Base-by-base conservation (phyloP, 352 stramenopile genomes). In the Globisporangium cylindrosporum region DNA sequence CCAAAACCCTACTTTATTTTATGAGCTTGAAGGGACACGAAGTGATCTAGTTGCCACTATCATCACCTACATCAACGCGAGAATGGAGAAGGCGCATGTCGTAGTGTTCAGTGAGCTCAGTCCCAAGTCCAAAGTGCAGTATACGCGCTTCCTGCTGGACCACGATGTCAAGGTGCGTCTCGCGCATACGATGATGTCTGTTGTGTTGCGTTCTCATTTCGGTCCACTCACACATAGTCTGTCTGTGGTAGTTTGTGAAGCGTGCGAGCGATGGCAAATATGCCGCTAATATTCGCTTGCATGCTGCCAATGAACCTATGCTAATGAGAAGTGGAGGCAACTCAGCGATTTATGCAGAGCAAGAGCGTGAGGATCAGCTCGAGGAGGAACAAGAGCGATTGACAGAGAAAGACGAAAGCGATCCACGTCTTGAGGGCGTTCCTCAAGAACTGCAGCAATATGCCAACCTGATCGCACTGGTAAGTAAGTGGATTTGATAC, bases 81-180 rank as follows among this genome's bases (percentile, higher is more conserved):
- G 29, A 32, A 32, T 32, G 29, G 29, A 32, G 29, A 7, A 62
- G 66, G 65, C 59, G 2, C 77, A 88, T 32, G 75, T 91, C 15
- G 76, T 93, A 24, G 75, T 92, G 22, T 91, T 90, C 65, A 70
- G 73, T 7, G 85, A 93, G 64, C 71, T 93, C 27, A 92, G 71
- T 24, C 85, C 85, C 0, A 67, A 73, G 20, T 76, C 78, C 22
- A 80, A 80, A 65, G 78, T 83, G 38, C 76, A 84, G 22, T 93
- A 93, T 75, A 86, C 85, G 15, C 81, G 78, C 18, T 91, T 93
- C 27, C 70, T 93, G 41, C 67, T 93, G 1, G 81, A 90, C 41
- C 75, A 89, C 63, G 67, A 90, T 29, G 74, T 91, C 12, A 76
- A 89, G 73, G 85, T 90, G 9, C 7, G 8, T 22, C n/a, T 41